Evolutionary conservation across 2,329 filamentous ascomycete genomes (phyloP).

Genomic region (Neonectria faginata): DNA sequence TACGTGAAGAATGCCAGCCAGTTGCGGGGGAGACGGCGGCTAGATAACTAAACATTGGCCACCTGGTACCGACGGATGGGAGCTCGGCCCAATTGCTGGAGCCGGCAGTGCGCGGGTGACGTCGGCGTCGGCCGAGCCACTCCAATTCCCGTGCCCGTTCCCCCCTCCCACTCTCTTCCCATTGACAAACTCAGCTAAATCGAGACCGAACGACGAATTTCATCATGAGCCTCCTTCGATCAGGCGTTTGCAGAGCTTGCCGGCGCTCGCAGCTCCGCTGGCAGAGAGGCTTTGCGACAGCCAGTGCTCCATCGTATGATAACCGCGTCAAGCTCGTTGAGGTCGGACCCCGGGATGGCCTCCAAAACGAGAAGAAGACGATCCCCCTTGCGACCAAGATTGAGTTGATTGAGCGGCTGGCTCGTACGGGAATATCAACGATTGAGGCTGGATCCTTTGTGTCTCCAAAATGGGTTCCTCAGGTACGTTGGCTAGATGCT

Average conservation of each 20-base stretch:
- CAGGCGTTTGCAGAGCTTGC: slow-evolving; percentile 55
- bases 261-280: slow-evolving; percentile 48
- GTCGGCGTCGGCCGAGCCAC: slow-evolving; percentile 26
- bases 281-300: slow-evolving; percentile 56
- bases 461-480: slow-evolving; percentile 85
- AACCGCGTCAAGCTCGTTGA: slow-evolving; percentile 76
- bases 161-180: slow-evolving; percentile 25
- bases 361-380: slow-evolving; percentile 83
- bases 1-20: neutral
- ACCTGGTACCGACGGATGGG: slow-evolving; percentile 14
- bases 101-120: slow-evolving; percentile 49
- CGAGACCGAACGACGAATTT: slow-evolving; percentile 7
- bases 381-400: slow-evolving; percentile 81
- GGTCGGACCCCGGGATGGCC: slow-evolving; percentile 86
- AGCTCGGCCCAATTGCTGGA: slow-evolving; percentile 41
- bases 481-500: slow-evolving; percentile 61
- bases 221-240: slow-evolving; percentile 53
- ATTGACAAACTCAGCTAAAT: slow-evolving; percentile 20
- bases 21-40: slow-evolving; percentile 1
- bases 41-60: slow-evolving; percentile 1
- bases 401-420: slow-evolving; percentile 77
- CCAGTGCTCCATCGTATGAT: slow-evolving; percentile 50
- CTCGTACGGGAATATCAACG: slow-evolving; percentile 74
- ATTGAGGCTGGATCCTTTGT: slow-evolving; percentile 90
- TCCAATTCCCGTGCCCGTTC: slow-evolving; percentile 24